Evolutionary conservation across 1,284 basidiomycete genomes (phyloP), one percentile per base, ranked within the genome.

Genomic region (Puccinia novopanici): DNA sequence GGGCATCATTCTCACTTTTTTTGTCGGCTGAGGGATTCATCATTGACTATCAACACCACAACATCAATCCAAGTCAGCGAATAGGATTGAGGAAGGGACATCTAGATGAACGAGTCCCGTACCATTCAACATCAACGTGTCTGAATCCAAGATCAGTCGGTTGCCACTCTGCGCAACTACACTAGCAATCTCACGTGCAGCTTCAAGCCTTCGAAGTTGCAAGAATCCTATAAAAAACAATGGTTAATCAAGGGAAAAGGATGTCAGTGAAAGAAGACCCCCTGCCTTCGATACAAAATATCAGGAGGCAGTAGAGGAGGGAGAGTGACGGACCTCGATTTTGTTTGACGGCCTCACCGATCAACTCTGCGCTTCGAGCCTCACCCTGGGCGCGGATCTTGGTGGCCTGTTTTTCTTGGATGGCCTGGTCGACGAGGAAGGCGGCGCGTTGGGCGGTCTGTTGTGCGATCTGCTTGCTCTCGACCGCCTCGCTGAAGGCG

Each of bases 401-500:
- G 85, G 98, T 99, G 63, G 93, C 94, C 91, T 98, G 87, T 88
- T 99, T 99, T 89, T 99, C 97, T 87, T 99, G 97, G 83, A 98
- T 92, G 24, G 97, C 97, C 87, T 99, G 95, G 86, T 99, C 97
- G 79, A 99, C 97, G 82, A 98, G 88, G 90, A 98, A 99, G 3
- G 97, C 97, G 12, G 97, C 97, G 78, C 96, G 91, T 82, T 99
- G 89, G 10, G 97, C 97, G 61, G 95, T 98, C 91, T 99, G 97
- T 90, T 99, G 97, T 34, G 97, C 97, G 84, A 96, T 92, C 91
- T 99, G 97, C 88, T 99, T 99, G 76, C 96, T 95, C 87, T 99
- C 97, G 77, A 99, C 97, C 40, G 97, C 97, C 86, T 98, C 95
- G 0, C 95, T 98, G 87, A 99, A 99, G 84, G 99, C 97, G 42